Evolutionary conservation across 305 asterid species (phyloP).

Genomic region (Fraxinus velutina): DNA sequence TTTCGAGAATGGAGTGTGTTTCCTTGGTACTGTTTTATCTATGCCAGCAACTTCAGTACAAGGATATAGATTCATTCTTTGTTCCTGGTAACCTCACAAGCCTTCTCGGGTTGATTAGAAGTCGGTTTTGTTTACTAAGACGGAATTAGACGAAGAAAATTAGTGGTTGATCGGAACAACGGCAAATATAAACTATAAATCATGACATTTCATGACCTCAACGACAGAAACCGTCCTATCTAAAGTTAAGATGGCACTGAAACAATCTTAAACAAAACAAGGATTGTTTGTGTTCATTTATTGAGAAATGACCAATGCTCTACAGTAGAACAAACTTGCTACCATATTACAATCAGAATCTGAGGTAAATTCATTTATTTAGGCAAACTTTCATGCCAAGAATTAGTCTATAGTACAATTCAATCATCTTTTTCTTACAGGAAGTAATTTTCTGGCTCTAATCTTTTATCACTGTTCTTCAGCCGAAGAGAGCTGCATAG

Average conservation of each 20-base stretch:
- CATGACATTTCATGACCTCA: too few species aligned
- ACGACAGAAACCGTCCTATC: background rate
- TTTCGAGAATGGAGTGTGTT: background rate
- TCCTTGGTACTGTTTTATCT: background rate
- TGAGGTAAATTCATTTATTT: background rate
- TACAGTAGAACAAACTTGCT: background rate
- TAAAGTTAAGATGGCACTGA: background rate
- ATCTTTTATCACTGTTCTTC: conserved; percentile 19
- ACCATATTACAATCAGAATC: background rate
- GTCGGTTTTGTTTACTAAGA: background rate
- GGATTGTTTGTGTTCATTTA: background rate
- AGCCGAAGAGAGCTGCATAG: conserved; percentile 48
- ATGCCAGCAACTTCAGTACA: background rate
- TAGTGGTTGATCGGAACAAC: background rate
- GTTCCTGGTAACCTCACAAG: background rate
- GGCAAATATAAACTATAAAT: too few species aligned
- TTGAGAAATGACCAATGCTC: background rate
- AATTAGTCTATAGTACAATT: conserved; percentile 20
- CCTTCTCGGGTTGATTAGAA: background rate
- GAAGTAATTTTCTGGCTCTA: background rate
- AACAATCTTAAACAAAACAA: background rate
- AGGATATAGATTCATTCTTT: background rate
- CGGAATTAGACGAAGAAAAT: background rate
- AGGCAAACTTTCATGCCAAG: conserved; percentile 37
- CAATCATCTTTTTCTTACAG: background rate